Evolutionary conservation across 2,329 filamentous ascomycete species (phyloP).

Genomic region (Beauveria sp.): DNA sequence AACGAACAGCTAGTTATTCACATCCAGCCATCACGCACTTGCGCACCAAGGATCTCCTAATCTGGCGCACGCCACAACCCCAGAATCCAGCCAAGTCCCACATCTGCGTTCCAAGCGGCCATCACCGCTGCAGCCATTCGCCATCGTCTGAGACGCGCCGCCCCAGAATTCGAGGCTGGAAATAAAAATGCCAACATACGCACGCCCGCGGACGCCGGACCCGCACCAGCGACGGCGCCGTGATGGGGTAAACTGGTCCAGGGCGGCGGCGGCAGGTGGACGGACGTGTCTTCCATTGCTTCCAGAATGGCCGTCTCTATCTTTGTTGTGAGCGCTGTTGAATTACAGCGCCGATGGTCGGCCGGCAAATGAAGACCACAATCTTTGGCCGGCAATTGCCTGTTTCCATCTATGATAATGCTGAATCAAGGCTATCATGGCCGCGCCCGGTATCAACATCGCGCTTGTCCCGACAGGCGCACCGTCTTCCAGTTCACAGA

Average conservation of each 20-base stretch:
- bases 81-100: conserved; percentile 1
- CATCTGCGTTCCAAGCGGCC: conserved; percentile 1
- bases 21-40: neutral
- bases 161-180: neutral
- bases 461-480: neutral
- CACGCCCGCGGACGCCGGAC: conserved; percentile 5
- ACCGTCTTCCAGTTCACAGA: neutral
- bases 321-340: neutral
- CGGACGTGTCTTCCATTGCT: neutral
- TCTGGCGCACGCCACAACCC: conserved; percentile 1
- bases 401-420: neutral
- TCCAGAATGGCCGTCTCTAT: neutral
- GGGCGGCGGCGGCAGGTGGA: neutral
- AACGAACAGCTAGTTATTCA: neutral
- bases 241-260: neutral
- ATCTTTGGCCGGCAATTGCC: neutral
- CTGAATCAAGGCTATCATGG: neutral
- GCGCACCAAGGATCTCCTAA: neutral
- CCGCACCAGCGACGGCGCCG: neutral
- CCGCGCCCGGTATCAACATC: neutral
- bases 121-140: neutral
- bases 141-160: neutral
- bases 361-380: neutral
- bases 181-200: neutral
- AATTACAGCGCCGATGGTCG: neutral